Percentiles rank a stretch among this genome's conserved stretches.
These are phyloP conservation scores for Nigrograna mackinnonii DNA, from an alignment of 2,329 filamentous ascomycete species.

Conservation along the genomic window DNA sequence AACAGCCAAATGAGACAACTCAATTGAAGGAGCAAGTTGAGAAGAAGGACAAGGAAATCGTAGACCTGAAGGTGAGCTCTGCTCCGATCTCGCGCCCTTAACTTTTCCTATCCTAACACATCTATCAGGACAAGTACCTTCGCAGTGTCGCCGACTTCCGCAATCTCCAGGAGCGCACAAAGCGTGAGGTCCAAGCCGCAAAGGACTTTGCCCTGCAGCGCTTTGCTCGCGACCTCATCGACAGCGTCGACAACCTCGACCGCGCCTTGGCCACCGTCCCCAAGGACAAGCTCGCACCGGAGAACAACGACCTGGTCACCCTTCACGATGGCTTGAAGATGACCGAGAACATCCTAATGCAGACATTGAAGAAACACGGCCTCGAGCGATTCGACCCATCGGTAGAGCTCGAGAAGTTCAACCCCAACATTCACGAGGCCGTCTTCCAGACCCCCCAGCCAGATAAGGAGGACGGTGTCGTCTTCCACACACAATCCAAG, in stretches of 20 bases:
- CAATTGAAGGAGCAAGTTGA: constrained; percentile 68
- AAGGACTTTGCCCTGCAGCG: constrained; percentile 92
- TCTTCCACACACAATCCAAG: constrained; percentile 94
- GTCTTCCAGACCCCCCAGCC: constrained; percentile 89
- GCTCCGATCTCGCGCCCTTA: constrained; percentile 1
- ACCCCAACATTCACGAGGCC: constrained; percentile 95
- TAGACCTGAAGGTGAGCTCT: constrained; percentile 78
- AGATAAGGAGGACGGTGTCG: constrained; percentile 85
- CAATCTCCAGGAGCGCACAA: constrained; percentile 94
- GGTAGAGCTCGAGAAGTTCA: constrained; percentile 78
- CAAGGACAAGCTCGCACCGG: constrained; percentile 67
- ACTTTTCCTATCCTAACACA: background rate
- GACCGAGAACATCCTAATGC: constrained; percentile 88
- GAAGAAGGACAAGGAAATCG: constrained; percentile 70
- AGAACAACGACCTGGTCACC: constrained; percentile 74
- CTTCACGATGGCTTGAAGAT: constrained; percentile 91
- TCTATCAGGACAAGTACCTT: constrained; percentile 84
- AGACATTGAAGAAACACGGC: constrained; percentile 90
- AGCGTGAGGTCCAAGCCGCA: constrained; percentile 84
- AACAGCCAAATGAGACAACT: constrained; percentile 32
- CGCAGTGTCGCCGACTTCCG: constrained; percentile 95
- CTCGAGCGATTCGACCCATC: constrained; percentile 83
- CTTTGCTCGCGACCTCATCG: constrained; percentile 93
- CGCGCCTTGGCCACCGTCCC: constrained; percentile 83
- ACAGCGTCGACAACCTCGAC: constrained; percentile 96